Percentiles rank a stretch among this genome's conserved stretches.
These are phyloP conservation scores for Stagonosporopsis chrysanthemi DNA, from an alignment of 2,329 filamentous ascomycete species.

Conservation along the genomic window DNA sequence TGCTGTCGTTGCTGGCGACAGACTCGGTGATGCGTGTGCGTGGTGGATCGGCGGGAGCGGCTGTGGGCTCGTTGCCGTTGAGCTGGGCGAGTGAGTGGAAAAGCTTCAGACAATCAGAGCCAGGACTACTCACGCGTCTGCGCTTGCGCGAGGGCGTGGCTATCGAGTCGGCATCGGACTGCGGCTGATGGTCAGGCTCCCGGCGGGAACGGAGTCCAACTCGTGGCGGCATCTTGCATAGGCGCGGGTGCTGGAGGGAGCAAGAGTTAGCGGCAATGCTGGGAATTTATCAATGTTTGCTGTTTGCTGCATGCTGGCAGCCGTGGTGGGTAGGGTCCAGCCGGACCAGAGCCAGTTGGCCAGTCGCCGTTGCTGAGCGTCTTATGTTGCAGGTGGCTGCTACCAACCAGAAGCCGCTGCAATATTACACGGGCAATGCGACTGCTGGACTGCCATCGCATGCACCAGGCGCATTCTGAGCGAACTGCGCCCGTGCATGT, in stretches of 20 bases:
- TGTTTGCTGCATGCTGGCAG: constrained; percentile 20
- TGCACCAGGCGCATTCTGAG: constrained; percentile 1
- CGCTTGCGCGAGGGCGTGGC: constrained; percentile 58
- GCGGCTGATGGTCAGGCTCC: constrained; percentile 43
- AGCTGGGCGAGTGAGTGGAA: constrained; percentile 39
- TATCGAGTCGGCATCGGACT: constrained; percentile 53
- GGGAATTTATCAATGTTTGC: constrained; percentile 20
- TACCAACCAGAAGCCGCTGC: background rate
- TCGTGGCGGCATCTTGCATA: constrained; percentile 42
- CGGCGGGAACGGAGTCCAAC: constrained; percentile 40
- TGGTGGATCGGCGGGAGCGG: constrained; percentile 32
- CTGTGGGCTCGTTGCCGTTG: constrained; percentile 41
- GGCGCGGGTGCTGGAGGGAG: constrained; percentile 18
- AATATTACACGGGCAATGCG: constrained; percentile 4
- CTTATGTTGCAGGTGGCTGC: constrained; percentile 8
- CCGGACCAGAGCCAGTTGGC: constrained; percentile 12
- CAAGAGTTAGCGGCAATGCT: constrained; percentile 27
- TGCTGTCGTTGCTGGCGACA: constrained; percentile 53
- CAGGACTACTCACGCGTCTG: constrained; percentile 51
- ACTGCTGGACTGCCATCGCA: background rate
- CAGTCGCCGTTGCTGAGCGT: constrained; percentile 16
- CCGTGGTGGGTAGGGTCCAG: constrained; percentile 10
- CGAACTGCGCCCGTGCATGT: constrained; percentile 4
- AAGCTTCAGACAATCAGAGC: background rate
- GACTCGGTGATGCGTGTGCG: constrained; percentile 48